phyloP scores from a whole-genome alignment of 1,139 yeast genomes.

The Saccharomycopsis phalli region DNA sequence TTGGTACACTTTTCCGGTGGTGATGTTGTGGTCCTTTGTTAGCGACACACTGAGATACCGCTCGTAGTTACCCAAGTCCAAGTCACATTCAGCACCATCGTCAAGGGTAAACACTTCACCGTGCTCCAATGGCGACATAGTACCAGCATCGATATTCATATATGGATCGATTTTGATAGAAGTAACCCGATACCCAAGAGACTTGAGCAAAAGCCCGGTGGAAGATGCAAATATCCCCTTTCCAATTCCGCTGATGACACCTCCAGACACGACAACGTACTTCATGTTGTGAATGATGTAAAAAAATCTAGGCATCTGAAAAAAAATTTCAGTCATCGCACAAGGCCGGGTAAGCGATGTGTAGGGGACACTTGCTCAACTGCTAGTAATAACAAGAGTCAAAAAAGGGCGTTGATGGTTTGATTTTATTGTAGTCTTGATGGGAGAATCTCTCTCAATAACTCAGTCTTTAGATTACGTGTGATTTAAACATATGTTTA shows the following conservation, averaged over 20 bases:
- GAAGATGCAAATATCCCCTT: slow-evolving; percentile 97
- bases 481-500: too few relatives aligned
- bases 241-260: slow-evolving; percentile 97
- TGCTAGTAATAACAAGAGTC: too few relatives aligned
- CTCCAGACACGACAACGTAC: slow-evolving; percentile 98
- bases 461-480: too few relatives aligned
- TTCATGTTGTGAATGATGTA: slow-evolving; percentile 47
- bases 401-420: too few relatives aligned
- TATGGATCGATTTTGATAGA: slow-evolving; percentile 98
- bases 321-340: slow-evolving; percentile 3
- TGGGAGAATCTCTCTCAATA: too few relatives aligned
- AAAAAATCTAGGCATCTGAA: background rate
- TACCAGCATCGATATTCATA: slow-evolving; percentile 98
- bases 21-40: slow-evolving; percentile 90
- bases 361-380: too few relatives aligned
- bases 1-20: slow-evolving; percentile 95
- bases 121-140: slow-evolving; percentile 98
- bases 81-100: slow-evolving; percentile 98
- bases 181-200: slow-evolving; percentile 89
- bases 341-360: background rate
- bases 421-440: too few relatives aligned
- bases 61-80: slow-evolving; percentile 96
- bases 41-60: slow-evolving; percentile 89
- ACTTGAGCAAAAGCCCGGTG: slow-evolving; percentile 89
- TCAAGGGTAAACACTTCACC: slow-evolving; percentile 97